These are phyloP conservation scores for Blepharisma japonicum DNA, from an alignment of 73 alveolate genomes.

Conservation along the genomic window DNA sequence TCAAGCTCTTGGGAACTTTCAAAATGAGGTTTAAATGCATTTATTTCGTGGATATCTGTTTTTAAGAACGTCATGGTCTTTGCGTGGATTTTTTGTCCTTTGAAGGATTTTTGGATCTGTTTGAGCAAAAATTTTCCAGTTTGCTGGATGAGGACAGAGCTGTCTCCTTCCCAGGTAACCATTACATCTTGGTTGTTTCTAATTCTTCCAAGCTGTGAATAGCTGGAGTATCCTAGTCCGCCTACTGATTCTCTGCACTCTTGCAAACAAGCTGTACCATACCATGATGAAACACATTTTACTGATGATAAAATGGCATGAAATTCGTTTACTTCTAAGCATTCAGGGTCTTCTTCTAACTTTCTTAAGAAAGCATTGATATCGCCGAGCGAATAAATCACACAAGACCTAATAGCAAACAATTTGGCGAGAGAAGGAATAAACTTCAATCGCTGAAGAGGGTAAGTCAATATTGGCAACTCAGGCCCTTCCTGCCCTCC, in stretches of 20 bases:
- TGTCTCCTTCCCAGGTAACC: slow-evolving; percentile 84
- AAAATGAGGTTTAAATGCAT: not conserved
- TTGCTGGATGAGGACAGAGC: slow-evolving; percentile 70
- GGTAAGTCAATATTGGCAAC: slow-evolving; percentile 54
- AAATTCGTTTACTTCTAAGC: slow-evolving; percentile 11
- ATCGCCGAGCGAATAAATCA: no score
- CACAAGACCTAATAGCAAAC: slow-evolving; percentile 29
- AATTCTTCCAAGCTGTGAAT: slow-evolving; percentile 53
- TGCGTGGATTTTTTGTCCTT: slow-evolving; percentile 35
- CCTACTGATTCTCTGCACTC: slow-evolving; percentile 70
- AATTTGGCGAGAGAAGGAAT: slow-evolving; percentile 59
- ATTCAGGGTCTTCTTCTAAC: no score
- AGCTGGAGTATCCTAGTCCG: slow-evolving; percentile 70
- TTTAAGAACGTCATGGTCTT: not conserved
- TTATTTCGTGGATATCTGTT: not conserved
- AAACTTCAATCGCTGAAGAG: slow-evolving; percentile 53
- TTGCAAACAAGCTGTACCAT: slow-evolving; percentile 39
- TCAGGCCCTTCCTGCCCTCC: slow-evolving; percentile 52
- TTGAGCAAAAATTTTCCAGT: slow-evolving; percentile 58
- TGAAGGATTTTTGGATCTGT: slow-evolving; percentile 39
- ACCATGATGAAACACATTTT: slow-evolving; percentile 45
- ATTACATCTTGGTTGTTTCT: not conserved
- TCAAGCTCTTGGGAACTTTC: not conserved
- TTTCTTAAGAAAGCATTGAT: no score
- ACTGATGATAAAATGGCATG: slow-evolving; percentile 46